These are phyloP conservation scores for Coriolopsis trogii DNA, from an alignment of 1,284 basidiomycete species.

Conservation along the genomic window DNA sequence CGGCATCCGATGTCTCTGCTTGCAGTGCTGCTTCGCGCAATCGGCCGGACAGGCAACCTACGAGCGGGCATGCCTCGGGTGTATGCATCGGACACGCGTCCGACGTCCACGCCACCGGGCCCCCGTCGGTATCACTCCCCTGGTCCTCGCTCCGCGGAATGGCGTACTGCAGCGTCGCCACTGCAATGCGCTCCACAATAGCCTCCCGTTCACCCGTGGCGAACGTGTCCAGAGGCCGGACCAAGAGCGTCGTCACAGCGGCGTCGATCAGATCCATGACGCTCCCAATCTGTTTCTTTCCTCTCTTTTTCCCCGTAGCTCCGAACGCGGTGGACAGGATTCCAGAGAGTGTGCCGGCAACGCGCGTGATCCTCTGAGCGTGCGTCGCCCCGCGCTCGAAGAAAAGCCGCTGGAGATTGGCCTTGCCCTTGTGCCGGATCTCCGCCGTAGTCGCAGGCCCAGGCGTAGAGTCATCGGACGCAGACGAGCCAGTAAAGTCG, in stretches of 20 bases:
- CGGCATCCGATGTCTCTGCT: neutral
- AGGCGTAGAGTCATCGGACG: slow-evolving; percentile 35
- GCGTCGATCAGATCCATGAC: slow-evolving; percentile 78
- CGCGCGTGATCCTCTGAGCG: slow-evolving; percentile 60
- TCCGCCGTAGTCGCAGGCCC: slow-evolving; percentile 18
- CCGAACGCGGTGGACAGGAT: slow-evolving; percentile 49
- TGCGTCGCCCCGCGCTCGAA: slow-evolving; percentile 62
- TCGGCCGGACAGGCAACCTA: slow-evolving; percentile 52
- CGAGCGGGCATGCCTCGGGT: slow-evolving; percentile 53
- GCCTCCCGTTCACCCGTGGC: slow-evolving; percentile 62
- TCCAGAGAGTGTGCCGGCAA: slow-evolving; percentile 54
- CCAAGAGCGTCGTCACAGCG: slow-evolving; percentile 60
- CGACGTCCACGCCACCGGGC: slow-evolving; percentile 43
- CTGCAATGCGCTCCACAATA: slow-evolving; percentile 69
- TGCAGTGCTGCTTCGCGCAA: neutral
- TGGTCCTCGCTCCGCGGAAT: slow-evolving; percentile 54
- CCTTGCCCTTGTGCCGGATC: slow-evolving; percentile 28
- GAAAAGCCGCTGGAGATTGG: slow-evolving; percentile 62
- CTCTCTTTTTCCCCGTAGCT: slow-evolving; percentile 42
- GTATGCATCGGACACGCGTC: slow-evolving; percentile 62
- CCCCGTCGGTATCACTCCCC: neutral
- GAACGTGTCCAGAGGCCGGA: slow-evolving; percentile 49
- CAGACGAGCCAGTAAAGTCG: slow-evolving; percentile 61
- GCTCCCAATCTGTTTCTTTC: slow-evolving; percentile 57
- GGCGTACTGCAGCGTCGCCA: slow-evolving; percentile 75